Base-by-base conservation (phyloP, 805 yeast species). In the Pichia cabralensis region DNA sequence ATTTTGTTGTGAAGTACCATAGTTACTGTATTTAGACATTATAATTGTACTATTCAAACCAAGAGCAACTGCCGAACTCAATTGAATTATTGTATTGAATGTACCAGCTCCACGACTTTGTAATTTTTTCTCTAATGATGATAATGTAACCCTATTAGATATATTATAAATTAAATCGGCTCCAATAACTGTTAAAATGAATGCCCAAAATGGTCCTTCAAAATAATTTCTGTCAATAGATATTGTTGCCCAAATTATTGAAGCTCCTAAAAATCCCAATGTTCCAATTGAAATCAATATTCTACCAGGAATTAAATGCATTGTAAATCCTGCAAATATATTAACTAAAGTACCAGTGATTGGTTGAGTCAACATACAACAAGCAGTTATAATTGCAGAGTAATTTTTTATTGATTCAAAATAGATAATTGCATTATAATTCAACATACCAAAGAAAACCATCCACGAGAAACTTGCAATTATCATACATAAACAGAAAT, bases 101-200 rank as follows among this genome's bases (percentile, higher is more conserved):
- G 67, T 53, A 12, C 73, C 72, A 4, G 69, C 69, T 5, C 72
- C 74, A 11, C 68, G 46, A 30, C 67, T 58, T 38, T 67, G 72
- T 16, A 62, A 46, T 12, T 48, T 36, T 24, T 47, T 46, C 18
- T 60, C 53, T 11, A 69, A 70, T 1, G 69, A 53, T 5, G 62
- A 55, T 26, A 67, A 47, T 1, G 69, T 53, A 24, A 62, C 60
- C 47, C 68, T 49, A 36, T 64, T 68, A 18, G 61, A 58, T 8
- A 69, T 67, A 41, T 68, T 68, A 42, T 62, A 69, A 12, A 62
- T 48, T 5, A 69, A 43, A 46, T 69, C 74, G 0, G 71, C 71
- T 1, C 73, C 73, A 12, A 68, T 26, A 22, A 65, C 71, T 0
- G 60, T 47, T 19, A 62, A 43, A 11, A 56, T 44, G 33, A 61